A percentile compares a stretch with the other conserved stretches of the same genome.
These are phyloP conservation scores for Pseudoscleropodium purum DNA, from an alignment of 225 moss, liverwort and hornwort species.

Conservation along the genomic window DNA sequence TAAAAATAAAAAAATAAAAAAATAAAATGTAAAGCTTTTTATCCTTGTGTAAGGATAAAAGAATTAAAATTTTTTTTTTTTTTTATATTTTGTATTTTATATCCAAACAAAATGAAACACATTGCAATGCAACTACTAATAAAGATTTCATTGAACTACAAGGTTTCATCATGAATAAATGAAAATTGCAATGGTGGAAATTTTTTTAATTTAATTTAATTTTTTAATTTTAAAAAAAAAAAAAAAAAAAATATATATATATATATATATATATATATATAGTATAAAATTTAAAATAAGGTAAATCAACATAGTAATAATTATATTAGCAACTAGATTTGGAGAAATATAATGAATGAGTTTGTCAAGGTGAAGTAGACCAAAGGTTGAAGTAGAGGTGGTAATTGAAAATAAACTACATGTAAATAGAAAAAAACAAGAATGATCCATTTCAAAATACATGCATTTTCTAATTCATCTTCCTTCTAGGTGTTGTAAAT, in stretches of 20 bases:
- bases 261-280: too few species aligned
- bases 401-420: not conserved
- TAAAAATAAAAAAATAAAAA: too few species aligned
- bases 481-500: not conserved
- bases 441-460: not conserved
- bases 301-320: not conserved
- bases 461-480: not conserved
- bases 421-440: not conserved
- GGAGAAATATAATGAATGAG: not conserved
- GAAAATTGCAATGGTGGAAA: fast-evolving
- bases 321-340: not conserved
- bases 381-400: not conserved
- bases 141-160: not conserved
- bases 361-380: not conserved
- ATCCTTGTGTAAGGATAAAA: not conserved
- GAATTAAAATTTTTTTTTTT: fast-evolving
- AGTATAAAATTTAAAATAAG: not conserved
- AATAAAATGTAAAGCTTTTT: not conserved
- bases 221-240: too few species aligned
- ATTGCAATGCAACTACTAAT: not conserved
- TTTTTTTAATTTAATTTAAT: too few species aligned
- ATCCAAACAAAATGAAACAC: not conserved
- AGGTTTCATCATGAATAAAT: not conserved
- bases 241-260: not conserved
- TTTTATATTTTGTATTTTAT: not conserved